These are phyloP conservation scores for Dictyophora rubrovolvata DNA, from an alignment of 768 basidiomycete genomes.

Conservation along the genomic window DNA sequence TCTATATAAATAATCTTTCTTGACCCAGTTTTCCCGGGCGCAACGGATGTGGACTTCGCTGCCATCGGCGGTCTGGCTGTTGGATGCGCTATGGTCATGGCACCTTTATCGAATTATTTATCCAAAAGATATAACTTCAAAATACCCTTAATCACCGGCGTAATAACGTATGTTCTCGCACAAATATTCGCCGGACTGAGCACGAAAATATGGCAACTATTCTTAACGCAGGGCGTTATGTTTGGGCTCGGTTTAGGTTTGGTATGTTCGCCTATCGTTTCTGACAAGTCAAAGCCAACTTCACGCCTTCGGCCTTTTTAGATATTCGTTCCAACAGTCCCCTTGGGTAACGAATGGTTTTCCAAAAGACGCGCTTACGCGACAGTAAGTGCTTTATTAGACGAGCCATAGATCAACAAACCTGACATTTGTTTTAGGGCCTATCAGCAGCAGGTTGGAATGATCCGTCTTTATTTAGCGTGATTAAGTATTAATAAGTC, in stretches of 20 bases:
- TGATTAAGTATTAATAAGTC: not conserved
- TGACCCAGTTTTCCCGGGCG: constrained; percentile 12
- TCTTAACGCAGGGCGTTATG: constrained; percentile 18
- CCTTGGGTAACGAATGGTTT: constrained; percentile 7
- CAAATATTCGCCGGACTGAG: constrained; percentile 15
- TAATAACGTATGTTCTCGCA: constrained; percentile 8
- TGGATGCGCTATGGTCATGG: constrained; percentile 12
- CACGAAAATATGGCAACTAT: constrained; percentile 17
- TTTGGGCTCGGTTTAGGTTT: constrained; percentile 17
- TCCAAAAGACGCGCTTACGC: not conserved
- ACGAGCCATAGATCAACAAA: not conserved
- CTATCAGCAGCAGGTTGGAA: not conserved
- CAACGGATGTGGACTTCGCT: constrained; percentile 14
- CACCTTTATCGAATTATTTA: constrained; percentile 17
- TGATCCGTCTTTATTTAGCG: not conserved
- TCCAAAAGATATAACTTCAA: constrained; percentile 11
- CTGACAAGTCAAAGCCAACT: not conserved
- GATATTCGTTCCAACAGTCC: constrained; percentile 2
- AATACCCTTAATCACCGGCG: constrained; percentile 15
- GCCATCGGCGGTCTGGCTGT: constrained; percentile 16
- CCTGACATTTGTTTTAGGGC: not conserved
- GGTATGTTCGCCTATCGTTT: not conserved
- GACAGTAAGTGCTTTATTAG: not conserved
- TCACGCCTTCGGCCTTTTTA: not conserved
- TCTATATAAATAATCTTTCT: constrained; percentile 10